These are phyloP conservation scores for Glaciozyma antarctica DNA, from an alignment of 768 basidiomycete species.

Conservation along the genomic window DNA sequence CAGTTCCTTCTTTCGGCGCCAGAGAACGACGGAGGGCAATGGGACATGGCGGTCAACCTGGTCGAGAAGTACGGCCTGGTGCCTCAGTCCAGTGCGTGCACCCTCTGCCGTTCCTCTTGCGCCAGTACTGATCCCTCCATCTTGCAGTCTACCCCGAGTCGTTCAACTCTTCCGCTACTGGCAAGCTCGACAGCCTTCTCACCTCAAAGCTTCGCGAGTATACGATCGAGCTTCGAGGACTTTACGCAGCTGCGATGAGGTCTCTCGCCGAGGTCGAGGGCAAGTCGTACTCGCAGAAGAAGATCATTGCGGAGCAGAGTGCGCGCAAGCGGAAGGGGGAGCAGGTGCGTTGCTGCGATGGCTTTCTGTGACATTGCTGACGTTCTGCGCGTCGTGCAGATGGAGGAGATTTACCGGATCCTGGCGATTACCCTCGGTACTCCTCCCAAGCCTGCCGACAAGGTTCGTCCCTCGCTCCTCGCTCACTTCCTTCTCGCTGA, in stretches of 20 bases:
- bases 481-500: neutral
- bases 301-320: slow-evolving; percentile 34
- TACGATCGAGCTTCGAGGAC: slow-evolving; percentile 61
- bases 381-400: slow-evolving; percentile 50
- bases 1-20: slow-evolving; percentile 56
- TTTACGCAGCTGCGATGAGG: slow-evolving; percentile 52
- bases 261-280: slow-evolving; percentile 35
- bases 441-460: slow-evolving; percentile 58
- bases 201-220: slow-evolving; percentile 89
- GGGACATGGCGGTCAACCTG: slow-evolving; percentile 78
- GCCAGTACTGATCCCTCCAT: too few species aligned
- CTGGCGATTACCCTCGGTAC: slow-evolving; percentile 79
- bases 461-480: neutral
- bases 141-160: slow-evolving; percentile 46
- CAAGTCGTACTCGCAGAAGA: slow-evolving; percentile 15
- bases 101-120: too few species aligned
- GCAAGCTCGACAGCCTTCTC: slow-evolving; percentile 64
- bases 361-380: neutral
- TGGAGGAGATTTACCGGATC: slow-evolving; percentile 73
- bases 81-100: slow-evolving; percentile 49
- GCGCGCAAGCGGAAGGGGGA: slow-evolving; percentile 63
- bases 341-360: neutral
- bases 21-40: slow-evolving; percentile 70
- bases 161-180: slow-evolving; percentile 63
- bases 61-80: slow-evolving; percentile 75